phyloP scores from a whole-genome alignment of 768 basidiomycete genomes.

The Grammothele lineata region DNA sequence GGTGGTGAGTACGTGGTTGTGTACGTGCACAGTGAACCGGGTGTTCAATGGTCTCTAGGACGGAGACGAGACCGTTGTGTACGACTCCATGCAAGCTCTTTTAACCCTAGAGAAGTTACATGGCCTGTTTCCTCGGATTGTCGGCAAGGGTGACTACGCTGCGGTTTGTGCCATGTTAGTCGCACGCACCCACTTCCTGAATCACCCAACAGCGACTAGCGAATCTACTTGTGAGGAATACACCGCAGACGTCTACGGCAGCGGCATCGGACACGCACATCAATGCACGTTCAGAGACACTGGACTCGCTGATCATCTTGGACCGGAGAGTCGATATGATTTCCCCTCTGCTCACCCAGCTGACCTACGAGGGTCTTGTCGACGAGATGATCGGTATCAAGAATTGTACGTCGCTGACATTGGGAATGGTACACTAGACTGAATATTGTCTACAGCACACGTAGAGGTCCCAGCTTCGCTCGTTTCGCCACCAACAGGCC shows the following conservation, averaged over 20 bases:
- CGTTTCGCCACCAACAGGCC: constrained; percentile 48
- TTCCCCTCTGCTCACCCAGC: constrained; percentile 89
- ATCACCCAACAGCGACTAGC: constrained; percentile 59
- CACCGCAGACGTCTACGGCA: constrained; percentile 37
- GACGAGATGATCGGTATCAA: constrained; percentile 90
- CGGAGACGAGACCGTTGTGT: constrained; percentile 87
- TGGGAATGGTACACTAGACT: too few species aligned
- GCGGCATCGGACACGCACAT: constrained; percentile 36
- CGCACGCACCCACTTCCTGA: not conserved
- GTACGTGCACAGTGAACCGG: too few species aligned
- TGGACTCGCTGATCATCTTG: constrained; percentile 85
- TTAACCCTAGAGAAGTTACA: constrained; percentile 78
- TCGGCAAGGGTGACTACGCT: constrained; percentile 91
- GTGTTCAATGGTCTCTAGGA: constrained; percentile 50
- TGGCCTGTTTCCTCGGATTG: constrained; percentile 85
- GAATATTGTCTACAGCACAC: constrained; percentile 46
- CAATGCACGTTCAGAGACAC: constrained; percentile 44
- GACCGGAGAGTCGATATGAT: constrained; percentile 94
- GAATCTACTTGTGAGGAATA: constrained; percentile 60
- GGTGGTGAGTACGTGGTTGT: constrained; percentile 56
- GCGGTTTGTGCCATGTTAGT: constrained; percentile 41
- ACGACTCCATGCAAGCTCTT: constrained; percentile 85
- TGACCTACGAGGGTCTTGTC: constrained; percentile 94
- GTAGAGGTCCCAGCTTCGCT: constrained; percentile 76
- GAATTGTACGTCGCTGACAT: constrained; percentile 69